A percentile compares a stretch with the other conserved stretches of the same genome.
phyloP scores from a whole-genome alignment of 2,329 filamentous ascomycete species.

The Colletotrichum filicis region DNA sequence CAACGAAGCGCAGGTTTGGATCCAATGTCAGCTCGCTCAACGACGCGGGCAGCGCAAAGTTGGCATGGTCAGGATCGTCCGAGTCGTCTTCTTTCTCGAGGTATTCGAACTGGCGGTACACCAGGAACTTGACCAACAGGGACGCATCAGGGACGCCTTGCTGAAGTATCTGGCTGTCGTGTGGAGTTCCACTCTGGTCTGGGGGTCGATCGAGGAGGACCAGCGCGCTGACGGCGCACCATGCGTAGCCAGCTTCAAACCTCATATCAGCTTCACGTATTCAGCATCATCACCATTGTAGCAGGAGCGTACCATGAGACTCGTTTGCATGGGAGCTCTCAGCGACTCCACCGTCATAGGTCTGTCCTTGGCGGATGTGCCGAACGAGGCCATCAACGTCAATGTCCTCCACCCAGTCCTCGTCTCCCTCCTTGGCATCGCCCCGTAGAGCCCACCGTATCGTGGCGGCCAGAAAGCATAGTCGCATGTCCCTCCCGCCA shows the following conservation, averaged over 20 bases:
- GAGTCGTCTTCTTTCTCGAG: constrained; percentile 57
- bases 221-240: constrained; percentile 85
- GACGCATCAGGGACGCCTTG: constrained; percentile 47
- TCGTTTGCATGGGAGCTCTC: constrained; percentile 80
- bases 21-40: constrained; percentile 49
- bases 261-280: constrained; percentile 22
- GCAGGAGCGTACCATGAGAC: constrained; percentile 73
- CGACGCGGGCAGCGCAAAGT: constrained; percentile 44
- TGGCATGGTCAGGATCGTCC: constrained; percentile 47
- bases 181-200: constrained; percentile 46
- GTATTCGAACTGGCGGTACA: constrained; percentile 72
- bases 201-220: constrained; percentile 76
- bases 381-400: constrained; percentile 75
- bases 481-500: constrained; percentile 86
- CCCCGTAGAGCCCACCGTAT: constrained; percentile 86
- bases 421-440: constrained; percentile 58
- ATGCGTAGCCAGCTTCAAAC: constrained; percentile 84
- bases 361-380: constrained; percentile 77
- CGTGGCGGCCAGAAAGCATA: constrained; percentile 85
- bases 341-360: constrained; percentile 86
- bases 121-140: constrained; percentile 64
- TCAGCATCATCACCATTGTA: not conserved
- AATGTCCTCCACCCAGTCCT: constrained; percentile 75
- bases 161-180: constrained; percentile 45
- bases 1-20: constrained; percentile 62